Evolutionary conservation across 2,329 filamentous ascomycete genomes (phyloP).

Genomic region (Colletotrichum godetiae): DNA sequence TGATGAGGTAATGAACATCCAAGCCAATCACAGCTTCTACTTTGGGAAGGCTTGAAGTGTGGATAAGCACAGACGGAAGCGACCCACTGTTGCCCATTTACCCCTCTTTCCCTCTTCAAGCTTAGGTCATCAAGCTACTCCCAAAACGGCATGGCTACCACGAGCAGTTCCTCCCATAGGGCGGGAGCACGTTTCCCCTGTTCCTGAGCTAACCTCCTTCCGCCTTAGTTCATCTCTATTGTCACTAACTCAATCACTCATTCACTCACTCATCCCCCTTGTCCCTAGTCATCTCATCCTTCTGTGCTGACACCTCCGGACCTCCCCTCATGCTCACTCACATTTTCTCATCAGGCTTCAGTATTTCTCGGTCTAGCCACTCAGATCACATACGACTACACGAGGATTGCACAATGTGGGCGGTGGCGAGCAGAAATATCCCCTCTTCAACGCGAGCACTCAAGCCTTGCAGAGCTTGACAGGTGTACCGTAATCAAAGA

Average conservation of each 20-base stretch:
- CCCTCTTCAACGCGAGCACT: background rate
- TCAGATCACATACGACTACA: background rate
- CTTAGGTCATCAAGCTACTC: background rate
- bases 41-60: background rate
- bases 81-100: constrained; percentile 20
- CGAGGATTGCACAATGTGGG: background rate
- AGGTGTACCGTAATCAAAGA: background rate
- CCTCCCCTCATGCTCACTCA: background rate
- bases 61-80: constrained; percentile 5
- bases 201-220: constrained; percentile 14
- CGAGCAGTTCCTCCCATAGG: constrained; percentile 9
- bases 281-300: constrained; percentile 22
- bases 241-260: background rate
- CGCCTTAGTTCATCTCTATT: constrained; percentile 14
- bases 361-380: background rate
- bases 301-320: constrained; percentile 22
- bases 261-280: constrained; percentile 9
- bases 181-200: constrained; percentile 5
- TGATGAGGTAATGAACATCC: background rate
- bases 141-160: background rate
- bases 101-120: constrained; percentile 23
- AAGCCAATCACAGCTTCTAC: background rate
- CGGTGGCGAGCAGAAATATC: background rate
- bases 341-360: background rate
- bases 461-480: background rate